Conservation (phyloP, 257 asterid species). For the Solanum chaucha region DNA sequence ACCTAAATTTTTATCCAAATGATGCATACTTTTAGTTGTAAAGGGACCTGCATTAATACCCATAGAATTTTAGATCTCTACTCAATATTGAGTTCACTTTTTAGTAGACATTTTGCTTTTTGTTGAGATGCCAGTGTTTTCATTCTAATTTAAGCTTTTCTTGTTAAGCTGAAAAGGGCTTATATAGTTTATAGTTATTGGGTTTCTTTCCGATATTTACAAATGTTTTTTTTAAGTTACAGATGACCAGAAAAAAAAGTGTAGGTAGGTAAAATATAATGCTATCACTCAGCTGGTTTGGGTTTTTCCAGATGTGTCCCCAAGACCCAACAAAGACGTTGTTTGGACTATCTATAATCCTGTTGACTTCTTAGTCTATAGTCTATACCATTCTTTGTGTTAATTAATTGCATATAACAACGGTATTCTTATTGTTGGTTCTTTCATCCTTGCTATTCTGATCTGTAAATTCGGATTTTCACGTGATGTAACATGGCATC, state of each 20-base stretch:
- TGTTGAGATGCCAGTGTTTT: not conserved
- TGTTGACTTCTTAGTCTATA: not conserved
- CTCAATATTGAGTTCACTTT: not conserved
- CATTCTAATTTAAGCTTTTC: not conserved
- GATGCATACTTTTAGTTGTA: not conserved
- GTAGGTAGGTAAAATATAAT: not conserved
- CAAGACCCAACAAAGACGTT: slow-evolving; percentile 1
- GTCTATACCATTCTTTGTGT: not conserved
- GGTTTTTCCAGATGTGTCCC: not conserved
- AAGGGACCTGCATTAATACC: not conserved
- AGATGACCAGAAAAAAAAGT: not conserved
- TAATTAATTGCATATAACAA: not conserved
- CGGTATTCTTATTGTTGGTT: slow-evolving; percentile 3
- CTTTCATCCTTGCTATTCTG: slow-evolving; percentile 17
- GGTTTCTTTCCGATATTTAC: not conserved
- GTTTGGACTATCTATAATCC: not conserved
- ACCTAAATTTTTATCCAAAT: not conserved
- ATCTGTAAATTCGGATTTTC: slow-evolving; percentile 20
- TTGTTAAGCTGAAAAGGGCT: not conserved
- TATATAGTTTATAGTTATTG: not conserved
- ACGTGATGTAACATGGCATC: slow-evolving; percentile 26
- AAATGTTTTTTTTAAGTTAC: not conserved
- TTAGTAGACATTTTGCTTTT: not conserved
- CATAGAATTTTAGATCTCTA: not conserved
- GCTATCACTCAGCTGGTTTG: not conserved